Evolutionary conservation across 352 stramenopile species (phyloP), one percentile per base, ranked within the genome.

Genomic region (Globisporangium iwayamae): DNA sequence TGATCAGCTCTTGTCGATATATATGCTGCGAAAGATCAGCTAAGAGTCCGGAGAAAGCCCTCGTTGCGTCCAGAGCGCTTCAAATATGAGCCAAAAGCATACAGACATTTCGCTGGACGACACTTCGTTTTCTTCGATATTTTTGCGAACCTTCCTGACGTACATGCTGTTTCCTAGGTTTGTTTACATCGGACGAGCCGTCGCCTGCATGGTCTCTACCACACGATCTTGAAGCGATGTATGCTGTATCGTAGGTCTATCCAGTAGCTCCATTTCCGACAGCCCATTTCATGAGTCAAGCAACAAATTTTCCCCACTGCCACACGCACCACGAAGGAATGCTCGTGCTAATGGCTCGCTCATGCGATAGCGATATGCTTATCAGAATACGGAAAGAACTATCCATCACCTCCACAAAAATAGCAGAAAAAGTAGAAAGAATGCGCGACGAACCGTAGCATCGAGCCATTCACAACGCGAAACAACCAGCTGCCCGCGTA

Each of bases 371-470:
- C 25, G 25, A 28, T 28, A 28, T 28, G 25, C 25, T 28, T 28
- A 28, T 28, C 25, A 28, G 25, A 28, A 28, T n/a, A 46, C 14
- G 39, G 39, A 46, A 46, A 46, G 39, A 46, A 46, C 39, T 46
- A n/a, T 46, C 39, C 39, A 46, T 46, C 39, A 46, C 39, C 39
- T 46, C 39, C 25, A 55, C 7, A 55, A 55, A 43, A 45, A 58
- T 47, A 25, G 28, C 28, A 30, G n/a, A n/a, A 52, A 55, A 62
- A 55, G 55, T 62, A 54, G 56, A 62, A 62, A 55, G 43, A 62
- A 62, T 20, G 34, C 18, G 16, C 41, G 39, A 50, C 32, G 56
- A 62, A 45, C 20, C 56, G 1, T 10, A 50, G 51, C 48, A 13
- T 22, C n/a, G 46, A 30, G 7, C 46, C 46, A 47, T 22, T 47